Conservation (phyloP, 257 asterid species). For the Cinchona pubescens region DNA sequence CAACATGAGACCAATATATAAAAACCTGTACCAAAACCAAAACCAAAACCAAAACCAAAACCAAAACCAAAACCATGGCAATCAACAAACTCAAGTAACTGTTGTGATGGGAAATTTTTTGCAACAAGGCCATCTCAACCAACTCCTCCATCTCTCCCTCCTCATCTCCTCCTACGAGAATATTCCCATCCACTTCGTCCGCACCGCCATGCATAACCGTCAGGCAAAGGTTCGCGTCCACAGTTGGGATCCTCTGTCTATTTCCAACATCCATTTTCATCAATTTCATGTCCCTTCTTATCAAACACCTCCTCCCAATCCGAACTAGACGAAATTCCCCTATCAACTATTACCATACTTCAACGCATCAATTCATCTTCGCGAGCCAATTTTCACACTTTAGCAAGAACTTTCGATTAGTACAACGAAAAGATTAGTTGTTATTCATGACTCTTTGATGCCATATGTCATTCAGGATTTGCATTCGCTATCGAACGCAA, state of each 20-base stretch:
- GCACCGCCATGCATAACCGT: constrained; percentile 49
- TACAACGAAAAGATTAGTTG: constrained; percentile 2
- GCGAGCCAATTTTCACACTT: background rate
- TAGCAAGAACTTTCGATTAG: background rate
- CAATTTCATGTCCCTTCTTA: constrained; percentile 18
- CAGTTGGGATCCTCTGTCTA: constrained; percentile 41
- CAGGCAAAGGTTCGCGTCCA: constrained; percentile 49
- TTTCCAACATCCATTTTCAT: constrained; percentile 47
- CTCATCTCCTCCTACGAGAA: constrained; percentile 44
- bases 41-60: too few species aligned
- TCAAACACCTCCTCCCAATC: constrained; percentile 19
- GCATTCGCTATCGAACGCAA: constrained; percentile 13
- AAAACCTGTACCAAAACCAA: too few species aligned
- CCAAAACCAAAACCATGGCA: background rate
- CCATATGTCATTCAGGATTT: constrained; percentile 8
- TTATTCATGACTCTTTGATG: constrained; percentile 19
- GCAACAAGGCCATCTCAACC: constrained; percentile 69
- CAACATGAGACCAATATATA: background rate
- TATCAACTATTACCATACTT: constrained; percentile 6
- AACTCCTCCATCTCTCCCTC: constrained; percentile 69
- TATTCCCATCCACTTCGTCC: constrained; percentile 43
- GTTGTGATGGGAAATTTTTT: constrained; percentile 54
- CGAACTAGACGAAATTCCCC: constrained; percentile 13
- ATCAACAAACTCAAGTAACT: constrained; percentile 13
- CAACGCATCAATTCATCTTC: background rate